Conservation (phyloP, 495 filamentous ascomycete genomes). For the Daldinia caldariorum region DNA sequence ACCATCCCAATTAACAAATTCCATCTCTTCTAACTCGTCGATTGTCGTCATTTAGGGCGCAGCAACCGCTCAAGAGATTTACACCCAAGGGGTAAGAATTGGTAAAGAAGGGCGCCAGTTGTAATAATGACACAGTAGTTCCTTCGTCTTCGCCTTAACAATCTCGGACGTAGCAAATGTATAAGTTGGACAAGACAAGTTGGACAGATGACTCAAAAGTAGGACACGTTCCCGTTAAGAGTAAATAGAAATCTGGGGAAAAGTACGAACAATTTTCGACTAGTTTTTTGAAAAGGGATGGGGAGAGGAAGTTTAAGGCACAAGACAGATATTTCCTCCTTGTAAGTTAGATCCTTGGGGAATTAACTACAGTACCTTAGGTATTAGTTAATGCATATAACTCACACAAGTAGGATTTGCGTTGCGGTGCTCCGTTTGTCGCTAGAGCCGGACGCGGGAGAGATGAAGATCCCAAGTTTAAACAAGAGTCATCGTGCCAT, state of each 20-base stretch:
- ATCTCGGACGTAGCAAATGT: slow-evolving; percentile 14
- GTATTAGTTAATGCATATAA: slow-evolving; percentile 23
- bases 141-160: slow-evolving; percentile 14
- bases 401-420: slow-evolving; percentile 16
- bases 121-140: slow-evolving; percentile 5
- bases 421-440: slow-evolving; percentile 37
- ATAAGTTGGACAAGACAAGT: slow-evolving; percentile 25
- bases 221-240: slow-evolving; percentile 27
- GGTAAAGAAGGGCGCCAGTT: slow-evolving; percentile 29
- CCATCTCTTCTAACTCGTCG: slow-evolving; percentile 51
- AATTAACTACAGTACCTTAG: slow-evolving; percentile 26
- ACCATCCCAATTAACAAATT: slow-evolving; percentile 61
- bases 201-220: slow-evolving; percentile 27
- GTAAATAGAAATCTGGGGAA: slow-evolving; percentile 29
- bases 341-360: slow-evolving; percentile 16
- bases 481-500: slow-evolving; percentile 38
- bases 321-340: slow-evolving; percentile 28
- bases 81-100: slow-evolving; percentile 26
- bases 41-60: slow-evolving; percentile 50
- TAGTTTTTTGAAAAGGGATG: slow-evolving; percentile 25
- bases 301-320: slow-evolving; percentile 34
- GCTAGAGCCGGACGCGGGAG: slow-evolving; percentile 24
- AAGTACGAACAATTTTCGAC: slow-evolving; percentile 17
- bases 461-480: slow-evolving; percentile 31
- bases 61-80: slow-evolving; percentile 14